Conservation (phyloP, 169 alveolate species). For the Condylostoma magnum region DNA sequence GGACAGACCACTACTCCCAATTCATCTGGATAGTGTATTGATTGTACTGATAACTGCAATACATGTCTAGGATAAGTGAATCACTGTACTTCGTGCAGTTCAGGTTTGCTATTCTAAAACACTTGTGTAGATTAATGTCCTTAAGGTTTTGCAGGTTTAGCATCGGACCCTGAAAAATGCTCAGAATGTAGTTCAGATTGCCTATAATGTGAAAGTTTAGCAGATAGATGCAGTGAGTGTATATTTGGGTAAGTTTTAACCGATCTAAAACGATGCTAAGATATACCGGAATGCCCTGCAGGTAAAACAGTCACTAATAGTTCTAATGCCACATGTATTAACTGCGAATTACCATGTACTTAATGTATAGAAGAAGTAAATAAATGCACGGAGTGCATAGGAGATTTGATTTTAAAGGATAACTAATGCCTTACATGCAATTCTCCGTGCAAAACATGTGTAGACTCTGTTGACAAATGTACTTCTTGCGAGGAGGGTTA, state of each 20-base stretch:
- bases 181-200: not conserved
- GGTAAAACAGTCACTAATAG: not conserved
- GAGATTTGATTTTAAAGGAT: not conserved
- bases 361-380: not conserved
- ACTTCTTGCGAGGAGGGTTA: conserved; percentile 17
- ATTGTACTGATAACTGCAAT: too few relatives aligned
- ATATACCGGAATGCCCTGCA: not conserved
- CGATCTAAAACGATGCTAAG: not conserved
- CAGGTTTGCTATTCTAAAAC: not conserved
- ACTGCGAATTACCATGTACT: not conserved
- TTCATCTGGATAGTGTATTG: not conserved
- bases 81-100: too few relatives aligned
- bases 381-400: not conserved
- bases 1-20: not conserved
- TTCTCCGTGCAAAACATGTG: not conserved
- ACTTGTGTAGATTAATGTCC: not conserved
- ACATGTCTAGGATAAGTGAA: too few relatives aligned
- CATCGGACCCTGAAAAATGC: conserved; percentile 1
- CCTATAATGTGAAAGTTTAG: not conserved
- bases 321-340: not conserved
- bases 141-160: not conserved
- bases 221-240: not conserved
- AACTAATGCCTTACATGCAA: not conserved
- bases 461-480: not conserved
- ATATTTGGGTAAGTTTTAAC: not conserved